Conservation (phyloP, 306 rosid species). For the Trichosanthes truncata region DNA sequence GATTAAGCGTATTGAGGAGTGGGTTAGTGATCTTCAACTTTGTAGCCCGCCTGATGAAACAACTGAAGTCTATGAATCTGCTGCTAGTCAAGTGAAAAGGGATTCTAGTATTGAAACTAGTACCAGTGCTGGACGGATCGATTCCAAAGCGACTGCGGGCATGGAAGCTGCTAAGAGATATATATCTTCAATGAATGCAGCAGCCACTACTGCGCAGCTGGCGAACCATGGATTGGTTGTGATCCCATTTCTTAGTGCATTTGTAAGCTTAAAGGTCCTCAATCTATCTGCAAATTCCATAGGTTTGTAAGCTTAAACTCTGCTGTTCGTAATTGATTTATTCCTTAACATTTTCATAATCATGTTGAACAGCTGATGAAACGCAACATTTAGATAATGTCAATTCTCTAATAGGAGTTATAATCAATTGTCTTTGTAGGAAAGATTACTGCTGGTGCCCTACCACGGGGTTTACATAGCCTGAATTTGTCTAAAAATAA, state of each 20-base stretch:
- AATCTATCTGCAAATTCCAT: slow-evolving; percentile 80
- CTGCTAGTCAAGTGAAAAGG: slow-evolving; percentile 25
- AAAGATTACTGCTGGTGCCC: slow-evolving; percentile 75
- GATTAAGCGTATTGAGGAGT: slow-evolving; percentile 74
- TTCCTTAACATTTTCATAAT: background rate
- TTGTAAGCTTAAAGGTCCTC: slow-evolving; percentile 67
- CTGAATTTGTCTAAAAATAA: slow-evolving; percentile 82
- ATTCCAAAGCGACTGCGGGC: slow-evolving; percentile 51
- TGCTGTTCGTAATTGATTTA: background rate
- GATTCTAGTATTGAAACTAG: slow-evolving; percentile 20
- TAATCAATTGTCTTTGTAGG: slow-evolving; percentile 32
- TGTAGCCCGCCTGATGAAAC: slow-evolving; percentile 50
- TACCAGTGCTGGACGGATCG: slow-evolving; percentile 24
- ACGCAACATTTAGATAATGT: background rate
- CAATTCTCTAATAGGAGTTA: background rate
- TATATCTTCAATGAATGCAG: slow-evolving; percentile 67
- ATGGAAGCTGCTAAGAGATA: slow-evolving; percentile 83
- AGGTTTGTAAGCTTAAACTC: slow-evolving; percentile 34
- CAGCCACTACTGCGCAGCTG: slow-evolving; percentile 63
- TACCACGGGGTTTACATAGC: slow-evolving; percentile 87
- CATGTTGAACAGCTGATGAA: background rate
- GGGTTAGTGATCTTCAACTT: slow-evolving; percentile 69
- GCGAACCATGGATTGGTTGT: slow-evolving; percentile 73
- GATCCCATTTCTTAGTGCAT: slow-evolving; percentile 87
- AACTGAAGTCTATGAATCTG: slow-evolving; percentile 27